Evolutionary conservation across 306 rosid genomes (phyloP).

Genomic region (Quillaja saponaria): DNA sequence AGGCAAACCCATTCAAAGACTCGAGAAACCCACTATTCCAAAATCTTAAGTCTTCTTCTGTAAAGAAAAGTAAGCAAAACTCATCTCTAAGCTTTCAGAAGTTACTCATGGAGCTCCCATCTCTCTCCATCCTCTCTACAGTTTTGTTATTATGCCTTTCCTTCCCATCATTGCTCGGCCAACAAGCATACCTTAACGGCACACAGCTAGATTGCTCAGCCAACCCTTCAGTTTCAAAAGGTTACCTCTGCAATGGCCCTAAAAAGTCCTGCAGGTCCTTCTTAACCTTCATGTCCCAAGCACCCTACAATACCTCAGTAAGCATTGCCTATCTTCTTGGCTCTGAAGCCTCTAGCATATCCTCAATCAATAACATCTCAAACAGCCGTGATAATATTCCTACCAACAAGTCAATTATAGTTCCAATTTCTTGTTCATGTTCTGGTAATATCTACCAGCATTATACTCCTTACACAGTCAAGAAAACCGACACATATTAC

Average conservation of each 20-base stretch:
- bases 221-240: conserved; percentile 44
- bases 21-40: too few species aligned
- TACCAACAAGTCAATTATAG: conserved; percentile 35
- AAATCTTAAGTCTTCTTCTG: too few species aligned
- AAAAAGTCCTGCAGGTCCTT: conserved; percentile 46
- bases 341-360: conserved; percentile 46
- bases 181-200: conserved; percentile 47
- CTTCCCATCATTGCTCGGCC: conserved; percentile 31
- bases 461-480: conserved; percentile 31
- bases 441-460: conserved; percentile 55
- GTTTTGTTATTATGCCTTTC: conserved; percentile 23
- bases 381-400: conserved; percentile 32
- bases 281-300: conserved; percentile 38
- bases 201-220: conserved; percentile 33
- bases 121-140: conserved; percentile 19
- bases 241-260: conserved; percentile 46
- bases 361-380: conserved; percentile 47
- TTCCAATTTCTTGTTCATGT: conserved; percentile 53
- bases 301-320: conserved; percentile 36
- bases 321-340: conserved; percentile 48
- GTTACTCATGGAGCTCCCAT: conserved; percentile 34
- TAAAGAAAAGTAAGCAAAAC: too few species aligned
- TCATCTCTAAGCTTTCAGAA: conserved; percentile 12
- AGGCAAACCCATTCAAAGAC: too few species aligned
- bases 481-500: conserved; percentile 31